These are phyloP conservation scores for Peronospora belbahrii DNA, from an alignment of 352 stramenopile species.

Conservation along the genomic window DNA sequence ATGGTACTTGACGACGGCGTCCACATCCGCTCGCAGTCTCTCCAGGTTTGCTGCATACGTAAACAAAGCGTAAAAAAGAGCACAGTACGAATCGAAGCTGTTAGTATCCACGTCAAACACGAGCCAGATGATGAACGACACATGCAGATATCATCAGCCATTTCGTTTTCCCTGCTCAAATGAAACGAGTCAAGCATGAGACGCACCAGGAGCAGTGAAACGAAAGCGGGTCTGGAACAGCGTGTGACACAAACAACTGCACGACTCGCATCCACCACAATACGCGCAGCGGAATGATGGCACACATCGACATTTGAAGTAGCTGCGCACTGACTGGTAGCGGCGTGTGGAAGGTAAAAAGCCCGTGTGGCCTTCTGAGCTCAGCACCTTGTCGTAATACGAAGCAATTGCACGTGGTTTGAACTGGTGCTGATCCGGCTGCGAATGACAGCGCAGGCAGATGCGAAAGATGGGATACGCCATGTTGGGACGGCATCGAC, in stretches of 20 bases:
- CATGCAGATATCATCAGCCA: background rate
- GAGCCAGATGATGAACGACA: conserved; percentile 4
- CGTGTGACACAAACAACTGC: conserved; percentile 76
- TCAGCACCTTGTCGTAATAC: conserved; percentile 62
- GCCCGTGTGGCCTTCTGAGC: conserved; percentile 69
- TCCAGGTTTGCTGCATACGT: conserved; percentile 30
- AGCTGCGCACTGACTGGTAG: conserved; percentile 58
- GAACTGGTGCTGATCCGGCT: conserved; percentile 68
- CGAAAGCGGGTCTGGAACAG: conserved; percentile 84
- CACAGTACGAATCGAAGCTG: conserved; percentile 1
- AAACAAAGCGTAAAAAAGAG: conserved; percentile 6
- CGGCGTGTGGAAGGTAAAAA: conserved; percentile 48
- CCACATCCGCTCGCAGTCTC: conserved; percentile 31
- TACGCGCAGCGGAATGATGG: conserved; percentile 50
- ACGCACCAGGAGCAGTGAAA: conserved; percentile 60
- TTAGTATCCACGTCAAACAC: background rate
- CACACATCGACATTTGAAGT: conserved; percentile 66
- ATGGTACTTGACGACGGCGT: conserved; percentile 37
- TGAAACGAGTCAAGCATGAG: background rate
- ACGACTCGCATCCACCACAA: conserved; percentile 75
- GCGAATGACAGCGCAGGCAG: conserved; percentile 61
- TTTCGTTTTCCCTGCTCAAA: background rate
- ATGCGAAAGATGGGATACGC: conserved; percentile 58
- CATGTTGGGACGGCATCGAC: conserved; percentile 50
- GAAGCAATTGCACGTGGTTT: conserved; percentile 50